phyloP scores from a whole-genome alignment of 768 basidiomycete genomes.

The Rhodosporidiobolus odoratus region DNA sequence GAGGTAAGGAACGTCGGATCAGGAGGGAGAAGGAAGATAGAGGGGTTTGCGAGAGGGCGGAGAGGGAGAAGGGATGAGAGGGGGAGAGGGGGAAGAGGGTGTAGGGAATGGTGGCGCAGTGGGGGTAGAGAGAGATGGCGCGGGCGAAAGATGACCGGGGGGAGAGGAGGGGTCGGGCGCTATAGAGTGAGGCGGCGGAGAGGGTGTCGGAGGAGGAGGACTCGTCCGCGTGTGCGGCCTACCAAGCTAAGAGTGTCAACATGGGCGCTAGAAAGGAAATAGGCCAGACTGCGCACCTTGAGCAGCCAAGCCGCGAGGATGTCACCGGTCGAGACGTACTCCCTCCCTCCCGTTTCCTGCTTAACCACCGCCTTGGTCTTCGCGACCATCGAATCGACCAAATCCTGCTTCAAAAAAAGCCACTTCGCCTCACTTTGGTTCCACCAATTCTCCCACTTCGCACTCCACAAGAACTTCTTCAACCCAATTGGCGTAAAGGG shows the following conservation, averaged over 20 bases:
- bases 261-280: not conserved
- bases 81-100: not conserved
- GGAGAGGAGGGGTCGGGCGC: not conserved
- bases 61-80: not conserved
- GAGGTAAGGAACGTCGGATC: not conserved
- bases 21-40: not conserved
- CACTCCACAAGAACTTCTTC: not conserved
- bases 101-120: not conserved
- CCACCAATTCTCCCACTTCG: not conserved
- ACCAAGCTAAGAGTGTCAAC: not conserved
- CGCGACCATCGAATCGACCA: not conserved
- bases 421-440: not conserved
- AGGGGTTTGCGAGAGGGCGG: not conserved
- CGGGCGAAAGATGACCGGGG: not conserved
- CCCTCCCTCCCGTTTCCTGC: not conserved
- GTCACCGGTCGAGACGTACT: conserved; percentile 9
- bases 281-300: conserved; percentile 6
- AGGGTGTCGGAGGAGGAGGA: not conserved
- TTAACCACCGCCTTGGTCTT: not conserved
- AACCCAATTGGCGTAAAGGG: not conserved
- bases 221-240: not conserved
- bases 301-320: not conserved
- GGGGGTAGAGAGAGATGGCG: not conserved
- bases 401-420: not conserved
- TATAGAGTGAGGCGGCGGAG: not conserved